Base-by-base conservation (phyloP, 2,329 filamentous ascomycete species). In the Penicillium sp. region DNA sequence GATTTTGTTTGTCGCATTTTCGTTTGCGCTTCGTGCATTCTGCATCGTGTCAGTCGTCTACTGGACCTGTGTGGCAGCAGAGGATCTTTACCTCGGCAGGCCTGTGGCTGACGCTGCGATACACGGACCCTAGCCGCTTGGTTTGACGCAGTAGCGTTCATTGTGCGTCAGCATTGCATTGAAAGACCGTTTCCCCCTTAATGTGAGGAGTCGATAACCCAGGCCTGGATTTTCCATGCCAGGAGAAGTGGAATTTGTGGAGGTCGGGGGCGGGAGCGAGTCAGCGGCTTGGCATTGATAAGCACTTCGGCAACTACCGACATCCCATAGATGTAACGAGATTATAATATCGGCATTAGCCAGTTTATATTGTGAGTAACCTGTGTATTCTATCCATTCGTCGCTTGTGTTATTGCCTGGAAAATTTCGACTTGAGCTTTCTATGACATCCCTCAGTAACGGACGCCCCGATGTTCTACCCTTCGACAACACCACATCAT, bases 21-120 rank as follows among this genome's bases (percentile, higher is more conserved):
- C 64, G 57, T 42, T 67, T 67, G 23, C 62, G 58, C 48, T 62
- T 67, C 23, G 64, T 65, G 46, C 64, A 67, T 52, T 67, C 64
- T 66, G 52, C 12, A 41, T 52, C 39, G 7, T 47, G 47, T 64
- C 50, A 65, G 53, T 48, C 6, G 25, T 23, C 15, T 34, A 32
- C 32, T 25, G 6, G n/a, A 49, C 25, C 16, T 13, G 44, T 8
- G 31, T 15, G 16, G 10, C 7, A 6, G 25, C 52, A 48, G 27
- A 34, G 18, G 40, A 41, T 49, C 39, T 25, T 46, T 63, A 65
- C 63, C 63, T 61, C 59, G 61, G 54, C 63, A 65, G 15, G 63
- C 63, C 32, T 61, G 57, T 25, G 63, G 63, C 46, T 62, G 61
- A 52, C 63, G 63, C 57, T 65, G 63, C n/a, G 63, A 65, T 32